These are phyloP conservation scores for Lavandula angustifolia DNA, from an alignment of 257 asterid species.

Conservation along the genomic window DNA sequence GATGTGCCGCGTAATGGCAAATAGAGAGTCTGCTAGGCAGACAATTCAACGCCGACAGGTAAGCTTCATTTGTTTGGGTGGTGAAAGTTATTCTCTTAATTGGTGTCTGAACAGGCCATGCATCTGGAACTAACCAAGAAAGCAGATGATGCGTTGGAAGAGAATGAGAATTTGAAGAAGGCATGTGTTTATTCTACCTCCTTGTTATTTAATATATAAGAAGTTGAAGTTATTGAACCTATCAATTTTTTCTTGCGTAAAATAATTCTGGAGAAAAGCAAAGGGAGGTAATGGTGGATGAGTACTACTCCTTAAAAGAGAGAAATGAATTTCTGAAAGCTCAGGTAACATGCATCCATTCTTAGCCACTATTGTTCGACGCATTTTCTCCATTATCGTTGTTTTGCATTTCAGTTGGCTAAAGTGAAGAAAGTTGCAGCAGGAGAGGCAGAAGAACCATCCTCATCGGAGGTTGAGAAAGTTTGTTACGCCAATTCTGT, in stretches of 20 bases:
- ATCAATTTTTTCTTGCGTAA: neutral
- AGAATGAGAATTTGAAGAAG: constrained; percentile 60
- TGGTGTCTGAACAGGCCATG: constrained; percentile 46
- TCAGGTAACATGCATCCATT: constrained; percentile 39
- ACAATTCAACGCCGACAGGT: constrained; percentile 93
- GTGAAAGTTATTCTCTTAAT: neutral
- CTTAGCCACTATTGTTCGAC: neutral
- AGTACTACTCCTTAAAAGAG: constrained; percentile 43
- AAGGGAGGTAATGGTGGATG: constrained; percentile 54
- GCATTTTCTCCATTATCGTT: neutral
- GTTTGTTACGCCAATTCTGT: constrained; percentile 26
- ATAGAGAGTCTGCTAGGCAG: constrained; percentile 91
- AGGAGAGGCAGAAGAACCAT: constrained; percentile 29
- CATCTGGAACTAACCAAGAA: constrained; percentile 47
- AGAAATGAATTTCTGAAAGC: constrained; percentile 45
- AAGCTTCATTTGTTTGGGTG: constrained; percentile 2
- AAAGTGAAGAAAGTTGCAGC: constrained; percentile 37
- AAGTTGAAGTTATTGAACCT: constrained; percentile 9
- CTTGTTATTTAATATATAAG: neutral
- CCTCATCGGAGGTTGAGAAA: constrained; percentile 15
- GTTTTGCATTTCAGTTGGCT: constrained; percentile 42
- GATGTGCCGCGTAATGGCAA: constrained; percentile 67
- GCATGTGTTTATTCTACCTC: constrained; percentile 30
- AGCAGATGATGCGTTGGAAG: constrained; percentile 46
- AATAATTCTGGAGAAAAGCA: constrained; percentile 42